phyloP scores from a whole-genome alignment of 1,284 basidiomycete species.

The Ustilago loliicola region DNA sequence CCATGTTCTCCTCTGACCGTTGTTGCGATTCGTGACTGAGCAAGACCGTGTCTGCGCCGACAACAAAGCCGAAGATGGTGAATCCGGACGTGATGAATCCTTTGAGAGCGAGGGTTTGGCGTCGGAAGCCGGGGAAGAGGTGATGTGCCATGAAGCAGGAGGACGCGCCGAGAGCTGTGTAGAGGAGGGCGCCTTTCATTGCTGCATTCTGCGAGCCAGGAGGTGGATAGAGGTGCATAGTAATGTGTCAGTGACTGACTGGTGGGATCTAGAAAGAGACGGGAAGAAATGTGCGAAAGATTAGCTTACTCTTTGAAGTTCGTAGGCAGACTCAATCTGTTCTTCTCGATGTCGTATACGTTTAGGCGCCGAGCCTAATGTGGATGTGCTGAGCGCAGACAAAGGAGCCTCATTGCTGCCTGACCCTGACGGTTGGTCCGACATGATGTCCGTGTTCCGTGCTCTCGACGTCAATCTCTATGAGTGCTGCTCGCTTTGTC shows the following conservation, averaged over 20 bases:
- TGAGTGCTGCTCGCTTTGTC: not conserved
- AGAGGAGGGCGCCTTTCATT: constrained; percentile 54
- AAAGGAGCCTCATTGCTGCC: constrained; percentile 30
- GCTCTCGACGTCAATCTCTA: not conserved
- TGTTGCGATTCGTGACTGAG: constrained; percentile 60
- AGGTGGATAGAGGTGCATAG: not conserved
- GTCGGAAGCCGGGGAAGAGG: constrained; percentile 60
- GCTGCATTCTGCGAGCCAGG: constrained; percentile 52
- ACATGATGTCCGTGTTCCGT: constrained; percentile 7
- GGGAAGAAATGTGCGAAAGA: not conserved
- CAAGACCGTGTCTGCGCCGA: constrained; percentile 62
- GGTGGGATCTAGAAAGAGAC: not conserved
- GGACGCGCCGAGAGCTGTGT: constrained; percentile 54
- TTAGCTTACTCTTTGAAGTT: constrained; percentile 61
- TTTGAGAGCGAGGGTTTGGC: constrained; percentile 64
- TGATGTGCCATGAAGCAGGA: constrained; percentile 58
- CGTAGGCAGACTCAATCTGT: constrained; percentile 61
- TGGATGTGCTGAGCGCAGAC: constrained; percentile 33
- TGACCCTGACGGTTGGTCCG: constrained; percentile 11
- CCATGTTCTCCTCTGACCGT: constrained; percentile 59
- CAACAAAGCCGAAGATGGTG: constrained; percentile 65
- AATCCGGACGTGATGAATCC: constrained; percentile 60
- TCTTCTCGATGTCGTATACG: constrained; percentile 58
- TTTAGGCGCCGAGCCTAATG: constrained; percentile 43
- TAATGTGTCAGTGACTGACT: not conserved